These are phyloP conservation scores for Polyporus arcularius DNA, from an alignment of 768 basidiomycete genomes.

Conservation along the genomic window DNA sequence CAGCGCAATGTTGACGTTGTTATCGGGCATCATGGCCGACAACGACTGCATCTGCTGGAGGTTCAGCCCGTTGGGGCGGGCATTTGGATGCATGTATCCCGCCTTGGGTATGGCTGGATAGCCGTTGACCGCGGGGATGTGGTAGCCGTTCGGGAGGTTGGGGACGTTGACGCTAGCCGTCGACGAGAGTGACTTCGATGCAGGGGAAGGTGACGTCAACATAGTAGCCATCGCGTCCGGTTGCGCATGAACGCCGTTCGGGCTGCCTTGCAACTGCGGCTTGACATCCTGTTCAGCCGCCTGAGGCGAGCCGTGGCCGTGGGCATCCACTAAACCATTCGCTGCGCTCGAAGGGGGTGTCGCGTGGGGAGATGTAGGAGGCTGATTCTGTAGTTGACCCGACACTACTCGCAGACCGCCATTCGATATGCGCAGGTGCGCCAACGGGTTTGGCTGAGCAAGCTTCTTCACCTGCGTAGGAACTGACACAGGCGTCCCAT, in stretches of 20 bases:
- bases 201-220: slow-evolving; percentile 35
- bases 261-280: slow-evolving; percentile 4
- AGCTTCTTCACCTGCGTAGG: slow-evolving; percentile 64
- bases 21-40: slow-evolving; percentile 32
- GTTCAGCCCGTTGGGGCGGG: slow-evolving; percentile 45
- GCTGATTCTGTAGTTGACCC: neutral
- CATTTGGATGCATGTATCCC: slow-evolving; percentile 33
- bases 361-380: slow-evolving; percentile 8
- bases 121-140: slow-evolving; percentile 29
- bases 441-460: slow-evolving; percentile 49
- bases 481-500: slow-evolving; percentile 58
- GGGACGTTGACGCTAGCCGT: slow-evolving; percentile 34
- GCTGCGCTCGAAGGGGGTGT: slow-evolving; percentile 15
- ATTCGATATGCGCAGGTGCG: slow-evolving; percentile 64
- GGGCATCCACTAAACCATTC: slow-evolving; percentile 15
- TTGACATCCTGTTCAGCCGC: slow-evolving; percentile 23
- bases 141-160: slow-evolving; percentile 45
- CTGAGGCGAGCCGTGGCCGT: slow-evolving; percentile 3
- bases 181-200: slow-evolving; percentile 53
- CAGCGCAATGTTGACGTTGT: slow-evolving; percentile 25
- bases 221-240: slow-evolving; percentile 20
- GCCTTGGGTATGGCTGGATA: slow-evolving; percentile 46
- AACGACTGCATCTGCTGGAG: slow-evolving; percentile 57
- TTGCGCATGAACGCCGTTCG: slow-evolving; percentile 21
- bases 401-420: slow-evolving; percentile 45